Conservation (phyloP, 2,329 filamentous ascomycete species). For the Domatiomyces catenatus region DNA sequence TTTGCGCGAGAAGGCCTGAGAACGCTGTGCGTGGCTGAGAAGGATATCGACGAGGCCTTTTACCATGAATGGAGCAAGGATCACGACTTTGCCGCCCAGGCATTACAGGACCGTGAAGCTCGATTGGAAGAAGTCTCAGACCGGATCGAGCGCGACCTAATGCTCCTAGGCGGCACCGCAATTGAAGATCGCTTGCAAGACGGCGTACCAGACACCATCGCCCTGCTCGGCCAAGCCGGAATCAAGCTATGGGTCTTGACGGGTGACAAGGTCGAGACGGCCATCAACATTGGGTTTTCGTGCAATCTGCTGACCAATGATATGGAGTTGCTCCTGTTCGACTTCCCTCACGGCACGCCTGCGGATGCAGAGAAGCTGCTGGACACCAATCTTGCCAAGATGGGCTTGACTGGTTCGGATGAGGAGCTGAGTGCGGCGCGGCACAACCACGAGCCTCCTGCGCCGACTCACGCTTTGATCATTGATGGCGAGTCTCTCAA, state of each 20-base stretch:
- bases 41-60: conserved; percentile 63
- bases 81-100: conserved; percentile 72
- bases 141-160: conserved; percentile 77
- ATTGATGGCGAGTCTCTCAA: conserved; percentile 91
- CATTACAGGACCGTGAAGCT: conserved; percentile 75
- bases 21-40: conserved; percentile 84
- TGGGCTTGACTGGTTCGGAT: conserved; percentile 69
- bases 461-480: conserved; percentile 76
- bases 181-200: conserved; percentile 96
- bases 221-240: conserved; percentile 74
- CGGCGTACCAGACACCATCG: conserved; percentile 90
- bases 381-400: conserved; percentile 55
- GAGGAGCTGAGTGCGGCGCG: conserved; percentile 67
- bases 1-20: conserved; percentile 90
- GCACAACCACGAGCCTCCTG: conserved; percentile 71
- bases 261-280: conserved; percentile 96
- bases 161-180: conserved; percentile 78
- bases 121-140: conserved; percentile 84
- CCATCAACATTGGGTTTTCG: conserved; percentile 98
- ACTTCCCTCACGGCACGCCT: conserved; percentile 58
- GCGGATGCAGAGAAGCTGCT: conserved; percentile 53
- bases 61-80: conserved; percentile 74
- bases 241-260: conserved; percentile 98
- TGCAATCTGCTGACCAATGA: conserved; percentile 95
- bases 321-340: conserved; percentile 89